Conservation (phyloP, 768 basidiomycete genomes). For the Mycena venus region DNA sequence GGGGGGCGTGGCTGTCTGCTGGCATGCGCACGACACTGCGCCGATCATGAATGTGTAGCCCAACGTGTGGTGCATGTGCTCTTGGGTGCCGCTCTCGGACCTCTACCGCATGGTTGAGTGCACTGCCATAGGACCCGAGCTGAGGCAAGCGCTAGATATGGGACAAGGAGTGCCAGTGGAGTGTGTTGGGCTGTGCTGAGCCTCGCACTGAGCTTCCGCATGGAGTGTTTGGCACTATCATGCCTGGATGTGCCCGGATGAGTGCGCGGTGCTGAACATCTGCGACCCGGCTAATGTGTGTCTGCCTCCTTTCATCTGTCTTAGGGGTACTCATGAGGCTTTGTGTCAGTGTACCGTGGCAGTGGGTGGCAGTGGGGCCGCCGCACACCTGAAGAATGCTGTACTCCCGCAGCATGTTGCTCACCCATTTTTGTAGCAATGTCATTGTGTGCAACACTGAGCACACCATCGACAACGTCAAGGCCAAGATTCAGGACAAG, state of each 20-base stretch:
- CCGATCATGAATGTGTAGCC: slow-evolving; percentile 28
- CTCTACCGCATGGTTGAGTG: no score
- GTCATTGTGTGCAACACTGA: slow-evolving; percentile 33
- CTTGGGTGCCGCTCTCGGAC: no score
- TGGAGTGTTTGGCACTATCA: slow-evolving; percentile 53
- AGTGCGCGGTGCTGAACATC: slow-evolving; percentile 49
- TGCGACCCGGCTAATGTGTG: slow-evolving; percentile 50
- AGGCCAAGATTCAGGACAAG: no score
- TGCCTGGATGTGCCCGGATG: slow-evolving; percentile 60
- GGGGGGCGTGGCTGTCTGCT: slow-evolving; percentile 54
- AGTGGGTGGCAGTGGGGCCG: slow-evolving; percentile 37
- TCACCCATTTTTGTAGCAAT: slow-evolving; percentile 49
- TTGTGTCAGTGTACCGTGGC: slow-evolving; percentile 45
- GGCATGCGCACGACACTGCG: slow-evolving; percentile 51
- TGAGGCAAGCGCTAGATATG: slow-evolving; percentile 57
- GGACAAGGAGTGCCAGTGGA: slow-evolving; percentile 63
- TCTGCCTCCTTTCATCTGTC: slow-evolving; percentile 30
- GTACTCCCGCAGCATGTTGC: slow-evolving; percentile 68
- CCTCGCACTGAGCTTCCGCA: slow-evolving; percentile 44
- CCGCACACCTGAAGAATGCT: slow-evolving; percentile 62
- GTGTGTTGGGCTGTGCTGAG: slow-evolving; percentile 66
- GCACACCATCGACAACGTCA: no score
- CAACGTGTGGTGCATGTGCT: slow-evolving; percentile 50
- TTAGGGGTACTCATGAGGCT: neutral
- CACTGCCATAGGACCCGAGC: slow-evolving; percentile 58